Conservation (phyloP, 495 filamentous ascomycete species). For the Tuber borchii region DNA sequence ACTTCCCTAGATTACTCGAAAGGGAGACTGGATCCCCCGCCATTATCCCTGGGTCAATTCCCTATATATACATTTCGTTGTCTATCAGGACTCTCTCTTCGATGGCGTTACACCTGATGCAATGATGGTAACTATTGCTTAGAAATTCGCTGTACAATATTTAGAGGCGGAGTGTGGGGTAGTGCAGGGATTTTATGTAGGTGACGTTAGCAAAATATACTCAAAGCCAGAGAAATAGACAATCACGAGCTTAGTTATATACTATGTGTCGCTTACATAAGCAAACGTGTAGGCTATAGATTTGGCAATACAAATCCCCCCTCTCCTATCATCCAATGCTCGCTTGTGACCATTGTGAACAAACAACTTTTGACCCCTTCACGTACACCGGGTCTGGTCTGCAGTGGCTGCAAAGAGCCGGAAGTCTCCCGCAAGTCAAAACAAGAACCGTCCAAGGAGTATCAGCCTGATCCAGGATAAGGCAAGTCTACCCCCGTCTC, state of each 20-base stretch:
- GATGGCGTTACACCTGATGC: no score
- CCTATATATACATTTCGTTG: background rate
- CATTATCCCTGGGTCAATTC: background rate
- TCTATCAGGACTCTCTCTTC: no score
- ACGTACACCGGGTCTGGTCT: background rate
- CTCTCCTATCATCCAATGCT: no score
- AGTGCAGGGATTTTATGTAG: no score
- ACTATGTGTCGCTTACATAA: no score
- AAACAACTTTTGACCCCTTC: no score
- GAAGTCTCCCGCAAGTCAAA: background rate
- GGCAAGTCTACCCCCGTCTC: background rate
- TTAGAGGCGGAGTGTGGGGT: background rate
- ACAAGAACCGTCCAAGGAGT: background rate
- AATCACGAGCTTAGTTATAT: no score
- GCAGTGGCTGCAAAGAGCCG: background rate
- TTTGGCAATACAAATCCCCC: no score
- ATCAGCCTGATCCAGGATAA: background rate
- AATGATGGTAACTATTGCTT: background rate
- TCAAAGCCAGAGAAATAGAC: no score
- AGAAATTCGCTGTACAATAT: background rate
- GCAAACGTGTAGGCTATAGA: no score
- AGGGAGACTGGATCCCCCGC: background rate
- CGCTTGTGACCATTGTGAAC: no score
- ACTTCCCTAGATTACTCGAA: background rate
- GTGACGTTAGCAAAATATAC: no score